Percentiles rank a stretch among this genome's conserved stretches.
These are phyloP conservation scores for Tylopilus sp. DNA, from an alignment of 1,284 basidiomycete species.

Conservation along the genomic window DNA sequence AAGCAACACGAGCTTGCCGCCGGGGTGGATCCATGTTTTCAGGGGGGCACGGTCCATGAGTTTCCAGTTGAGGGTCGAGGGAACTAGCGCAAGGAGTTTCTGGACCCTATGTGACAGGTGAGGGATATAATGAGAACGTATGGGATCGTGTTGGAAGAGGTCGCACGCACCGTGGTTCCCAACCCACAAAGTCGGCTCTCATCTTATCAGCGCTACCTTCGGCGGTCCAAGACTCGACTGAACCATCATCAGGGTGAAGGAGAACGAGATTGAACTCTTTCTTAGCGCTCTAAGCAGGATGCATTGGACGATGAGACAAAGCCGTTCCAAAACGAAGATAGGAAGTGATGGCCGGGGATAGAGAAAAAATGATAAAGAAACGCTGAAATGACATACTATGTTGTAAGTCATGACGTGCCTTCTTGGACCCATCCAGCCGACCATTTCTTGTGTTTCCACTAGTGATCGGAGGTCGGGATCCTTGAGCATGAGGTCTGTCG, in stretches of 20 bases:
- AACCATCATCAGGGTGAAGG: slow-evolving; percentile 40
- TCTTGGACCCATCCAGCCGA: slow-evolving; percentile 40
- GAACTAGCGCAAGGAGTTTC: slow-evolving; percentile 45
- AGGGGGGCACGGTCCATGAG: slow-evolving; percentile 48
- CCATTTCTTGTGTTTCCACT: slow-evolving; percentile 38
- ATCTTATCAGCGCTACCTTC: slow-evolving; percentile 42
- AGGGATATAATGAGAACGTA: slow-evolving; percentile 4
- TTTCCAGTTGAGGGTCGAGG: slow-evolving; percentile 47
- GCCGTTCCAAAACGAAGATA: neutral
- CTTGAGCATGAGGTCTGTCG: slow-evolving; percentile 31
- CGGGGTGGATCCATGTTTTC: slow-evolving; percentile 48
- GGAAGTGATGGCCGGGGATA: neutral
- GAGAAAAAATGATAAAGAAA: neutral
- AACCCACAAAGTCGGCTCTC: slow-evolving; percentile 43
- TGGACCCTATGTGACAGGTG: slow-evolving; percentile 37
- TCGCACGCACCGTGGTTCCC: slow-evolving; percentile 44
- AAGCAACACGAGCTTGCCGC: slow-evolving; percentile 44
- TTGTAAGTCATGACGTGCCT: slow-evolving; percentile 38
- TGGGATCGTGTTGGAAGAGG: neutral
- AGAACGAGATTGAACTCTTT: slow-evolving; percentile 50
- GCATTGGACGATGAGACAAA: neutral
- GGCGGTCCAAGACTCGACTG: slow-evolving; percentile 41
- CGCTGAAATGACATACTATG: slow-evolving; percentile 24
- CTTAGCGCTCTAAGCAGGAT: slow-evolving; percentile 34
- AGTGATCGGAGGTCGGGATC: slow-evolving; percentile 36